A percentile compares a stretch with the other conserved stretches of the same genome.
phyloP scores from a whole-genome alignment of 345 rosid genomes.

The Pistacia vera region DNA sequence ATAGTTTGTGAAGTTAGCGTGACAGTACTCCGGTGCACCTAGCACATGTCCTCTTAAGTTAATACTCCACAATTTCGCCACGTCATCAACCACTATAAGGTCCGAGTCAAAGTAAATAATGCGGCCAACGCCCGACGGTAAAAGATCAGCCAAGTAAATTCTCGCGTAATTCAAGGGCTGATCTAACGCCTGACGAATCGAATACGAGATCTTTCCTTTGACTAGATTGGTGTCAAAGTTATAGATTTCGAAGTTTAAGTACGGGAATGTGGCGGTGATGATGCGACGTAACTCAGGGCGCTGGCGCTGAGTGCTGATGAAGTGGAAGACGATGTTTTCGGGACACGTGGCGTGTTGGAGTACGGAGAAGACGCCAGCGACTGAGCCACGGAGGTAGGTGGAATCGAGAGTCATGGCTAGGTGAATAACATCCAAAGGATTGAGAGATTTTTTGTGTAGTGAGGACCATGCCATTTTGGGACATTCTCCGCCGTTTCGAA shows the following conservation, averaged over 20 bases:
- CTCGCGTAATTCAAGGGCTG: constrained; percentile 91
- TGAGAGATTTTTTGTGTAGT: constrained; percentile 24
- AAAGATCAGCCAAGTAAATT: constrained; percentile 80
- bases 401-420: constrained; percentile 86
- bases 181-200: constrained; percentile 76
- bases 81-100: constrained; percentile 85
- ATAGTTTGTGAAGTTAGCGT: constrained; percentile 75
- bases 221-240: constrained; percentile 69
- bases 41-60: constrained; percentile 54
- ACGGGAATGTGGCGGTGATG: constrained; percentile 70
- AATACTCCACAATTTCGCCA: constrained; percentile 71
- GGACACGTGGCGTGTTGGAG: constrained; percentile 87
- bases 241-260: constrained; percentile 70
- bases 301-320: constrained; percentile 56
- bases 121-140: constrained; percentile 60
- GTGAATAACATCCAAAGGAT: constrained; percentile 51
- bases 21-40: constrained; percentile 90
- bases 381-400: constrained; percentile 85
- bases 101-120: constrained; percentile 92
- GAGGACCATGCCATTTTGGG: constrained; percentile 39
- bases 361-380: constrained; percentile 83
- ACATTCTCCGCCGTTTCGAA: constrained; percentile 72
- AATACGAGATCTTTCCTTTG: constrained; percentile 66
- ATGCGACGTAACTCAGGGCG: constrained; percentile 56
- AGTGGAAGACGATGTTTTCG: constrained; percentile 84